phyloP scores from a whole-genome alignment of 805 yeast species.

The Sporopachydermia lactativora region DNA sequence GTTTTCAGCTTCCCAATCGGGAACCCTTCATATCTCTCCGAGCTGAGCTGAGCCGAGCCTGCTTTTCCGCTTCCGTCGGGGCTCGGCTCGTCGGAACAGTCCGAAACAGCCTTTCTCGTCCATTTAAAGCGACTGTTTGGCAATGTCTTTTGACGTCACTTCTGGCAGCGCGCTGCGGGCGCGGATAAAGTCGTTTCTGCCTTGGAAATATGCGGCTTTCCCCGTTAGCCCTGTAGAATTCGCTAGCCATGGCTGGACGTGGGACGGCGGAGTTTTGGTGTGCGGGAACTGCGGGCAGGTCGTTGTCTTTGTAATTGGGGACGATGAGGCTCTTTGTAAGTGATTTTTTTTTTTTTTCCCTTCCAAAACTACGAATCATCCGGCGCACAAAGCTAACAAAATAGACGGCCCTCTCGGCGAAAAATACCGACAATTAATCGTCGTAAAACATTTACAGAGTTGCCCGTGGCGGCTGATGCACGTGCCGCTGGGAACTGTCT shows the following conservation, averaged over 20 bases:
- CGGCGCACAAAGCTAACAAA: too few species aligned
- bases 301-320: background rate
- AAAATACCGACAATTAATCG: background rate
- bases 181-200: background rate
- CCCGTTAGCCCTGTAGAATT: background rate
- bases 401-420: background rate
- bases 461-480: background rate
- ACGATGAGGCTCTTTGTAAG: background rate
- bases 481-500: background rate
- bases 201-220: background rate
- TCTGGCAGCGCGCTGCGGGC: too few species aligned
- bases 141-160: too few species aligned
- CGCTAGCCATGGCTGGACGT: background rate
- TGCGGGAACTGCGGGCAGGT: slow-evolving; percentile 1
- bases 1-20: too few species aligned
- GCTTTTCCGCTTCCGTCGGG: too few species aligned
- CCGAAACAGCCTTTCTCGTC: too few species aligned
- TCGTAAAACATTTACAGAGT: background rate
- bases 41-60: too few species aligned
- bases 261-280: background rate
- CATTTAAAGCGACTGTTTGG: too few species aligned
- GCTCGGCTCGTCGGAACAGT: too few species aligned
- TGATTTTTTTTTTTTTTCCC: too few species aligned
- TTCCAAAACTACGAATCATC: too few species aligned
- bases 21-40: too few species aligned